Evolutionary conservation across 805 yeast genomes (phyloP), one percentile per base, ranked within the genome.

Genomic region (Suhomyces vadensis): DNA sequence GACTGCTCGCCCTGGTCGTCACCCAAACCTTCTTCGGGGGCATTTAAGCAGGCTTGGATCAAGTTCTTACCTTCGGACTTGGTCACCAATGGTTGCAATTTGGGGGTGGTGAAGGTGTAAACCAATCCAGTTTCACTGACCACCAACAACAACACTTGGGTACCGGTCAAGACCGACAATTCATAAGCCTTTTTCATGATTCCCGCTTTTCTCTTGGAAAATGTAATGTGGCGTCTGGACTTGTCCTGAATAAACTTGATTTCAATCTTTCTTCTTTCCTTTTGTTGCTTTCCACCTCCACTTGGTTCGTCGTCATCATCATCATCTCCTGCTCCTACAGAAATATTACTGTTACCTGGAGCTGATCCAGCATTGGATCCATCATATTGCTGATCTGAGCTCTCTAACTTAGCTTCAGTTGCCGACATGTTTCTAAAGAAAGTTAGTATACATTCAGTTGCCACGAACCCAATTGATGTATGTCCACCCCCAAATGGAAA

Each of bases 171-270:
- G 42, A 94, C 98, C 16, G 96, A 86, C 52, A 94, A 77, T 66
- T 94, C 99, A 70, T 92, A 94, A n/a, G 99, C 99, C 73, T 94
- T 94, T 73, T 94, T 94, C 99, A 94, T 94, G 60, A 94, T 92
- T 56, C 99, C 99, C 37, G 97, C 98, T 71, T 92, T 92, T 71
- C 99, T 86, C 73, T 94, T 94, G 42, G 97, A 89, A 61, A 94
- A 94, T 23, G 99, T 94, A 57, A 94, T 95, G 70, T 94, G 99
- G 61, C 99, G 87, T 66, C 99, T 83, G 16, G 96, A 88, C 72
- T 94, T 94, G 69, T 94, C 97, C 73, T 92, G 96, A 60, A 94
- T 94, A 63, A 94, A 94, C 74, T 89, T 88, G 65, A 94, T 94
- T 69, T 94, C 99, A 59, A 92, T 92, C 70, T 92, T 92, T 74